Evolutionary conservation across 1,284 basidiomycete genomes (phyloP), one percentile per base, ranked within the genome.

Genomic region (Ceratobasidium sp.): DNA sequence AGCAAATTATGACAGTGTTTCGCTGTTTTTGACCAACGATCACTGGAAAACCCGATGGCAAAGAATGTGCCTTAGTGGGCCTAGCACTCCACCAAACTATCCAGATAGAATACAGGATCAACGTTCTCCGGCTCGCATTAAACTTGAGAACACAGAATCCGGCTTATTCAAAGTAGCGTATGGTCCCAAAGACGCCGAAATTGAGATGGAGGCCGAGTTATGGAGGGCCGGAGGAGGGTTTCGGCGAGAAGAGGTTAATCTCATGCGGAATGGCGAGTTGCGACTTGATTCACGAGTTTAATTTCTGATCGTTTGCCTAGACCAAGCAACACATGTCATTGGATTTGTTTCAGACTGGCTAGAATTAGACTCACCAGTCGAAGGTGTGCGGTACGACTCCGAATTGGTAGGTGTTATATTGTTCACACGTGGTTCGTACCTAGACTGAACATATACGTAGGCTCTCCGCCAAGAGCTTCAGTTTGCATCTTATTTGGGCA

Each of bases 321-420:
- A 96, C 77, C 96, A 99, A 77, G 89, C 92, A 1, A 89, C 92
- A 70, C 85, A 85, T 38, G 82, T 93, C 25, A 85, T 92, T 20
- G 90, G 85, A 2, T 84, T 97, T 75, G 84, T 91, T 8, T 94
- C 94, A 15, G 92, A 93, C 70, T 99, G 97, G 97, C 83, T 99
- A 12, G 94, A 98, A 78, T 84, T 99, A 45, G 97, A 99, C 80
- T 90, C 94, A 12, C 82, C 86, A 0, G 95, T 98, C 78, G 93
- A 96, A 76, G 96, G 96, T 82, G 91, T 99, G 70, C 87, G 97
- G 52, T 92, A 96, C 75, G 97, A 99, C 77, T 91, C 94, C 60
- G 97, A 98, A 80, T 90, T 97, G 69, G 94, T 94, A 78, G 78
- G 89, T 83, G 25, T 49, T 69, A 60, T 54, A 68, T 15, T 72